A percentile compares a stretch with the other conserved stretches of the same genome.
Conservation (phyloP, 75 land plant genomes). For the Selaginella moellendorffii region DNA sequence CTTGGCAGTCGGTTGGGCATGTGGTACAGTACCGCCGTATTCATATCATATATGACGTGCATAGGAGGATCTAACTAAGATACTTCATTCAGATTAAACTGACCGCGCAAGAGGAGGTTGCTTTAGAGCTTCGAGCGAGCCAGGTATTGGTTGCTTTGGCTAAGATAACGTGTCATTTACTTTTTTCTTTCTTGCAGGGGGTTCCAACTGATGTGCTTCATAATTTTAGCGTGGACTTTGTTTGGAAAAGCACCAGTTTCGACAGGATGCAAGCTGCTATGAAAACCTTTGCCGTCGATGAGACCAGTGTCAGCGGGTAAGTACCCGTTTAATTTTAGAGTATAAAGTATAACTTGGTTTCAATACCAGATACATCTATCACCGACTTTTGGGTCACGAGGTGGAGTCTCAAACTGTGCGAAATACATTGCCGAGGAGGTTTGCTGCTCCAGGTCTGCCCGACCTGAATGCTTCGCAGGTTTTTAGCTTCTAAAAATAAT, state of each 20-base stretch:
- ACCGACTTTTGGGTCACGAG: conserved; percentile 92
- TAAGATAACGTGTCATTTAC: background rate
- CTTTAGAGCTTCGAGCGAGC: conserved; percentile 93
- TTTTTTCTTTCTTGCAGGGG: conserved; percentile 34
- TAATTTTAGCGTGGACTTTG: conserved; percentile 98
- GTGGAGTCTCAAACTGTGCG: conserved; percentile 82
- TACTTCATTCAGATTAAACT: conserved; percentile 55
- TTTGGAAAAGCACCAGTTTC: conserved; percentile 99
- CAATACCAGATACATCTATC: conserved; percentile 71
- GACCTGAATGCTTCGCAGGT: conserved; percentile 98
- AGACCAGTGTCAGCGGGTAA: conserved; percentile 99
- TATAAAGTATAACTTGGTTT: background rate
- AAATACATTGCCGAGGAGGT: conserved; percentile 85
- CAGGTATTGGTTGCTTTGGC: conserved; percentile 53
- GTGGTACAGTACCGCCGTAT: conserved; percentile 86
- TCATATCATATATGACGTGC: background rate
- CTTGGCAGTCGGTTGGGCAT: conserved; percentile 99
- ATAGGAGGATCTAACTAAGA: background rate
- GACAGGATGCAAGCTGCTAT: conserved; percentile 96
- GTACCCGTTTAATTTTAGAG: background rate
- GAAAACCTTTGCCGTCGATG: conserved; percentile 99
- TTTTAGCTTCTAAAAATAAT: background rate
- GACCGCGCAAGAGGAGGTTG: conserved; percentile 99
- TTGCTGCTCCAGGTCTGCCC: conserved; percentile 98
- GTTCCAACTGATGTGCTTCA: conserved; percentile 98